A percentile compares a stretch with the other conserved stretches of the same genome.
Conservation (phyloP, 257 asterid genomes). For the Jaltomata sinuosa region DNA sequence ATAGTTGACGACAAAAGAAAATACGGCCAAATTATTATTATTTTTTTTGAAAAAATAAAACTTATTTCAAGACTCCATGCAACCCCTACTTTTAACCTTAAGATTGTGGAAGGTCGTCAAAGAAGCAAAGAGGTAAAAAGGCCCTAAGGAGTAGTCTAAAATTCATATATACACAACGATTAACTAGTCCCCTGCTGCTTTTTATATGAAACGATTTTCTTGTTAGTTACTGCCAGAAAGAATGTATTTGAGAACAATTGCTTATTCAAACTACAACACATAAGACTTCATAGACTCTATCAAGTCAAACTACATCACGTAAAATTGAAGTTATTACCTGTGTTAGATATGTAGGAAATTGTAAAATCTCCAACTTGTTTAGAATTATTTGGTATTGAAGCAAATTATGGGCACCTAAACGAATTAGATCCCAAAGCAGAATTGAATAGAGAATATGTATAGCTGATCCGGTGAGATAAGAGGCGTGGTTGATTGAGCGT, state of each 20-base stretch:
- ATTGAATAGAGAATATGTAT: background rate
- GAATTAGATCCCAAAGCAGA: background rate
- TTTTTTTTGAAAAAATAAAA: no score
- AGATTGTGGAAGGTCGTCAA: no score
- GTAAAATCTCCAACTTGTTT: background rate
- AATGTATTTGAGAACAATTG: background rate
- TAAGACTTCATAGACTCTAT: no score
- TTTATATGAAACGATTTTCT: background rate
- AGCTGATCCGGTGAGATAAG: background rate
- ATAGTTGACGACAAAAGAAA: background rate
- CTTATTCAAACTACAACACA: no score
- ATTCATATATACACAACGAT: no score
- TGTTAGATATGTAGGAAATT: background rate
- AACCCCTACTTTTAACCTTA: no score
- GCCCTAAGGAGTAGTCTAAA: no score
- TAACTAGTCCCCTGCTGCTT: no score
- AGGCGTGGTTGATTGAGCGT: background rate
- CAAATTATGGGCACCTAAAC: background rate
- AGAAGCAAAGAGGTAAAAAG: no score
- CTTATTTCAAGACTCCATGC: no score
- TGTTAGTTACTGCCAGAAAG: background rate
- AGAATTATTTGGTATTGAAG: background rate
- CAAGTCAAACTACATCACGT: background rate
- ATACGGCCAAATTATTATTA: no score
- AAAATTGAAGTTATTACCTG: background rate